Evolutionary conservation across 2,329 filamentous ascomycete genomes (phyloP), one percentile per base, ranked within the genome.

Genomic region (Colletotrichum tanaceti): DNA sequence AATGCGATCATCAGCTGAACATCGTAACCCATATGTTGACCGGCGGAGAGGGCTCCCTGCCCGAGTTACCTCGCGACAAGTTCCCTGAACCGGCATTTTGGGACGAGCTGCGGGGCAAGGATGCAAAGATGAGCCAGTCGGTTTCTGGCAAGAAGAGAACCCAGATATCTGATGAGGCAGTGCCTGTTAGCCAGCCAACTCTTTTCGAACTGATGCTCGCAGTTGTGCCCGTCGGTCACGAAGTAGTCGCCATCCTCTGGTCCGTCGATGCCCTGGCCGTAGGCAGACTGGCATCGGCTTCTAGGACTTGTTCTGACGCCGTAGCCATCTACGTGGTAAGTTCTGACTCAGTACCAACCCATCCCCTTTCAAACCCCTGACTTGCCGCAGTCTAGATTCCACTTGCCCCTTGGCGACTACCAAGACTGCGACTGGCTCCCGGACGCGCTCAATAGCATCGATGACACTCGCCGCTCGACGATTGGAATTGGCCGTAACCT

Each of bases 391-490:
- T 68, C 66, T 6, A 35, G 43, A 7, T 68, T 68, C 32, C 43
- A 68, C 22, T 38, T 68, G 5, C 62, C 49, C 6, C 22, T 18
- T 2, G 55, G 66, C 9, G 50, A 66, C 10, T 68, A 55, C 20
- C 63, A 60, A 24, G 50, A 55, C 18, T 68, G 66, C 28, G 62
- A 68, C 16, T 55, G 44, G 58, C 50, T 24, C 16, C 39, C 46
- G 1, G 14, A 18, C 3, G n/a, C 10, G 1, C 9, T 59, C 3
- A 11, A 9, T 3, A n/a, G 38, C n/a, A 65, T 55, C 39, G n/a
- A 44, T 6, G n/a, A 58, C 3, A 41, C n/a, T 10, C n/a, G 50
- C 3, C 35, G 4, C 4, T 24, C 13, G 18, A 59, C 38, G n/a
- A 65, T 60, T 22, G 38, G 50, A 14, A 60, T 66, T 4, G 57